These are phyloP conservation scores for Senna tora DNA, from an alignment of 306 rosid species.

Conservation along the genomic window DNA sequence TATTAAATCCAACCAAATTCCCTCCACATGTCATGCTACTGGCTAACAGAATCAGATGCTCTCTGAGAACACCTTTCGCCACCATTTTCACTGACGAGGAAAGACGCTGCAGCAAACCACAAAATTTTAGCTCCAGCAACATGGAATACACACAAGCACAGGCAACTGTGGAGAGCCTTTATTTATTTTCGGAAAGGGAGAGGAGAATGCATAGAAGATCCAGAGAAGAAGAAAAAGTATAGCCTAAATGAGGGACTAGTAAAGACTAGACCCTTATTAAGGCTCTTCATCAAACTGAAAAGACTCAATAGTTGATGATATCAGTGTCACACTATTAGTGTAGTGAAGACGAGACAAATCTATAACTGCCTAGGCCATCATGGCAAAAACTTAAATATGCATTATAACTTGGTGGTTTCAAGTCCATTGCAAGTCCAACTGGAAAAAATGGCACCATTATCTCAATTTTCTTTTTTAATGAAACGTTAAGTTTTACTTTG, in stretches of 20 bases:
- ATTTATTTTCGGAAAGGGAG: not conserved
- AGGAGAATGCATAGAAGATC: not conserved
- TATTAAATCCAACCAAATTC: slow-evolving; percentile 80
- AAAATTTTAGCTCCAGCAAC: not conserved
- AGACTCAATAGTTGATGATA: slow-evolving; percentile 7
- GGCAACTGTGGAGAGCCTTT: not conserved
- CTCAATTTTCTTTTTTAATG: too few relatives aligned
- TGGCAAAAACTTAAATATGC: not conserved
- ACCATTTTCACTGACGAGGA: slow-evolving; percentile 79
- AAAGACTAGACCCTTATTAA: slow-evolving; percentile 21
- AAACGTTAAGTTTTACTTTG: not conserved
- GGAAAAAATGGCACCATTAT: too few relatives aligned
- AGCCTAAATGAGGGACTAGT: slow-evolving; percentile 2
- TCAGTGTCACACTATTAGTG: not conserved
- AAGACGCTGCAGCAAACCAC: slow-evolving; percentile 69
- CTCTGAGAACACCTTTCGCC: slow-evolving; percentile 93
- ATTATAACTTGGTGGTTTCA: not conserved
- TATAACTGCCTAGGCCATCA: not conserved
- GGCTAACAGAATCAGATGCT: slow-evolving; percentile 88
- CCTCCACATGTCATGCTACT: slow-evolving; percentile 95
- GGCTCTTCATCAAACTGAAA: slow-evolving; percentile 15
- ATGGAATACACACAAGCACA: not conserved
- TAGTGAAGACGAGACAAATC: not conserved
- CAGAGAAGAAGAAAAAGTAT: not conserved
- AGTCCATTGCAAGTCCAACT: not conserved